Evolutionary conservation across 345 rosid species (phyloP).

Genomic region (Acer negundo): DNA sequence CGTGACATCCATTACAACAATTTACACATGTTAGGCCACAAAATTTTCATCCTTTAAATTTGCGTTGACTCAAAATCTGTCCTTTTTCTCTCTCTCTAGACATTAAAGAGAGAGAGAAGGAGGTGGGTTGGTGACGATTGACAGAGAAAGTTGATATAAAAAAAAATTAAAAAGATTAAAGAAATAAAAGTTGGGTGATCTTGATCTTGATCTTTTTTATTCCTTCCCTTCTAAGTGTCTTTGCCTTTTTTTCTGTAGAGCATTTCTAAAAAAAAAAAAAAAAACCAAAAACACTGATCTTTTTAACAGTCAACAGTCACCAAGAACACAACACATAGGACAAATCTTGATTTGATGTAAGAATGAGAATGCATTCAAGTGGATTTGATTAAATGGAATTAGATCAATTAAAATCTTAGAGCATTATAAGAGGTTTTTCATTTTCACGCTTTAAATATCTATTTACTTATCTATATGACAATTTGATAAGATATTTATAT

Average conservation of each 20-base stretch:
- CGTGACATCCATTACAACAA: not conserved
- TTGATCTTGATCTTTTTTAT: not conserved
- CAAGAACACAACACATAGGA: not conserved
- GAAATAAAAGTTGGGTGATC: not conserved
- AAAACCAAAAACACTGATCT: not conserved
- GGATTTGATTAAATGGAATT: too few species aligned
- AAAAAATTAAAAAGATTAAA: too few species aligned
- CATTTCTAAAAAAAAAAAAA: not conserved
- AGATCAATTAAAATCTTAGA: not conserved
- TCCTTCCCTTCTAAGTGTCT: conserved; percentile 2
- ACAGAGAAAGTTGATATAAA: not conserved
- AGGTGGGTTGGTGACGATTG: not conserved
- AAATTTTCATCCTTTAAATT: conserved; percentile 6
- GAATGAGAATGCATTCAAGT: not conserved
- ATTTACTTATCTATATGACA: too few species aligned
- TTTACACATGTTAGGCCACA: conserved; percentile 19
- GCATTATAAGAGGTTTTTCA: too few species aligned
- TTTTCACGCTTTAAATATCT: too few species aligned
- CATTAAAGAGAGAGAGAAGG: not conserved
- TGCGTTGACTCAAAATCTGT: conserved; percentile 13
- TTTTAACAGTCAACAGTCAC: not conserved
- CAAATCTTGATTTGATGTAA: not conserved
- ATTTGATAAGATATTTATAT: too few species aligned
- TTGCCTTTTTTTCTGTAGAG: not conserved
- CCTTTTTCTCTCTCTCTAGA: not conserved